phyloP scores from a whole-genome alignment of 495 filamentous ascomycete genomes.

The Penicillium ochrochloron region DNA sequence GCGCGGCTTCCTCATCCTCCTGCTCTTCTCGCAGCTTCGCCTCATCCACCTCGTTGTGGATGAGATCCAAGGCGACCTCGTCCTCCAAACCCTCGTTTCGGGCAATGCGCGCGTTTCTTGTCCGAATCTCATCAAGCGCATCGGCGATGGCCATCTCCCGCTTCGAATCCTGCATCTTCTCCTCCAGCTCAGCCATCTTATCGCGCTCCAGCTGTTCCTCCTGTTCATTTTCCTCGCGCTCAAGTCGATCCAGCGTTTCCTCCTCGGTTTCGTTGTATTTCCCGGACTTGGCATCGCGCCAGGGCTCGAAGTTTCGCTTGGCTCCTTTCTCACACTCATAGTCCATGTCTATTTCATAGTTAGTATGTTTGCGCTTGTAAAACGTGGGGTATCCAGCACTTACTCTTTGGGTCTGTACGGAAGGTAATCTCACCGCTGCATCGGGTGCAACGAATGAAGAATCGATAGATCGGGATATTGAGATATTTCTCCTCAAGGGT shows the following conservation, averaged over 20 bases:
- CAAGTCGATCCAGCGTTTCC: constrained; percentile 81
- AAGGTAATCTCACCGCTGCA: constrained; percentile 92
- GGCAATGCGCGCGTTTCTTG: constrained; percentile 84
- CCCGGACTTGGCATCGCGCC: constrained; percentile 60
- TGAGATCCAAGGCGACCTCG: constrained; percentile 50
- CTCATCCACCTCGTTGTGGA: constrained; percentile 55
- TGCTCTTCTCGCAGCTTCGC: constrained; percentile 66
- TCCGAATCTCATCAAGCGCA: constrained; percentile 92
- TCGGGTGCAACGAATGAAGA: constrained; percentile 93
- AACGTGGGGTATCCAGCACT: background rate
- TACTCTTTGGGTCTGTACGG: constrained; percentile 91
- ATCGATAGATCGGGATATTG: constrained; percentile 84
- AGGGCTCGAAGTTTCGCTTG: constrained; percentile 91
- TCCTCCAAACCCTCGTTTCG: constrained; percentile 63
- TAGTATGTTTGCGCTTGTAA: background rate
- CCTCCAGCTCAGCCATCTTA: constrained; percentile 79
- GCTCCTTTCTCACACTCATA: constrained; percentile 87
- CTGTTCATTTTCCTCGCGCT: constrained; percentile 69
- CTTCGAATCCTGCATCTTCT: constrained; percentile 90
- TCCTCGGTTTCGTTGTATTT: constrained; percentile 80
- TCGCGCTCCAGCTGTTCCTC: constrained; percentile 61
- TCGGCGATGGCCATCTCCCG: constrained; percentile 97
- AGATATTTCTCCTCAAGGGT: constrained; percentile 92
- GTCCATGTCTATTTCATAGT: constrained; percentile 62
- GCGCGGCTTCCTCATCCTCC: constrained; percentile 87